These are phyloP conservation scores for Phytophthora rubi DNA, from an alignment of 352 stramenopile genomes.

Conservation along the genomic window DNA sequence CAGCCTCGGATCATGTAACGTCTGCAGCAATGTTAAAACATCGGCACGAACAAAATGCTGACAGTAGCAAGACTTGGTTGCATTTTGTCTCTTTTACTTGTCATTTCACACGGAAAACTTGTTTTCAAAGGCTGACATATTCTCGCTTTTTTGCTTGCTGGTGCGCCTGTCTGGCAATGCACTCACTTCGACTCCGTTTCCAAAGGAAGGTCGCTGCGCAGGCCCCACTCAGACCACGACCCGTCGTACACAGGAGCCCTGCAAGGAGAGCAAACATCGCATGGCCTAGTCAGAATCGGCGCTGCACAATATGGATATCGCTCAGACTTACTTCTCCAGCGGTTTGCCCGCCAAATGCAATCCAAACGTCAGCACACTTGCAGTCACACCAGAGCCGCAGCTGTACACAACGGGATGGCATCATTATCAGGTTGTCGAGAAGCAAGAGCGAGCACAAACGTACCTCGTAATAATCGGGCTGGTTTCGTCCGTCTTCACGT, in stretches of 20 bases:
- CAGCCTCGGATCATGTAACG: constrained; percentile 26
- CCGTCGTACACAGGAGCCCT: constrained; percentile 90
- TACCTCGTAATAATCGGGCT: constrained; percentile 81
- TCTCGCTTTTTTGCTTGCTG: background rate
- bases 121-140: constrained; percentile 3
- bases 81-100: constrained; percentile 13
- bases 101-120: constrained; percentile 8
- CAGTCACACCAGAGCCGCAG: constrained; percentile 79
- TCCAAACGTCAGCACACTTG: constrained; percentile 67
- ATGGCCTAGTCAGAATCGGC: constrained; percentile 9
- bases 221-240: constrained; percentile 89
- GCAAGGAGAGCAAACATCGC: background rate
- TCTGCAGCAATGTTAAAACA: constrained; percentile 15
- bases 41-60: constrained; percentile 7
- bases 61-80: background rate
- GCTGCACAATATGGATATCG: background rate
- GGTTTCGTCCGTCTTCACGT: constrained; percentile 59
- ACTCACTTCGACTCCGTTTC: constrained; percentile 33
- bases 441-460: background rate
- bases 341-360: constrained; percentile 72
- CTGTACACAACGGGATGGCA: constrained; percentile 34
- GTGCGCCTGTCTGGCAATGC: background rate
- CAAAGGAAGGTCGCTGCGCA: constrained; percentile 64
- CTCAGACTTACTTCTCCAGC: constrained; percentile 60
- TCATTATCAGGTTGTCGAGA: background rate